A percentile compares a stretch with the other conserved stretches of the same genome.
phyloP scores from a whole-genome alignment of 2,329 filamentous ascomycete species.

The Epichloe festucae region DNA sequence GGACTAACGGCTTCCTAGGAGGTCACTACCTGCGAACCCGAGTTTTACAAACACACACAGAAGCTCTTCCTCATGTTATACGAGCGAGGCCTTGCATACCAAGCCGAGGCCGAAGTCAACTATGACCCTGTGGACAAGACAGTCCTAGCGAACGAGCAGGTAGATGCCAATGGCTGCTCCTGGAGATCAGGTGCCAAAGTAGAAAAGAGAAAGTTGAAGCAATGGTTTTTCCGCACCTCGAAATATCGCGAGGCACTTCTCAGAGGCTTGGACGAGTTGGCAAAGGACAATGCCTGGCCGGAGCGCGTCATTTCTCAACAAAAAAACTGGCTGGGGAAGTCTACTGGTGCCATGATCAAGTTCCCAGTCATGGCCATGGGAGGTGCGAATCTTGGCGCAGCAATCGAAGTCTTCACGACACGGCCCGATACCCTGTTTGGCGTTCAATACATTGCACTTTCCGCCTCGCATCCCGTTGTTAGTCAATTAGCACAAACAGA shows the following conservation, averaged over 20 bases:
- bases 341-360: constrained; percentile 56
- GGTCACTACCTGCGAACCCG: constrained; percentile 69
- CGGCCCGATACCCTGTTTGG: constrained; percentile 78
- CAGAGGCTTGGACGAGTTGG: constrained; percentile 54
- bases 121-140: constrained; percentile 85
- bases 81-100: constrained; percentile 65
- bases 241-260: constrained; percentile 62
- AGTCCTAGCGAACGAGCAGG: constrained; percentile 84
- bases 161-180: constrained; percentile 72
- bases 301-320: constrained; percentile 75
- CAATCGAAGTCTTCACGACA: constrained; percentile 69
- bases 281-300: constrained; percentile 57
- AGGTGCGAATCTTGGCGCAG: constrained; percentile 26
- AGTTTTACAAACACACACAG: constrained; percentile 84
- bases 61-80: constrained; percentile 69
- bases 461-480: constrained; percentile 60
- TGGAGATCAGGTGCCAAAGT: constrained; percentile 83
- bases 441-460: constrained; percentile 72
- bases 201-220: constrained; percentile 64
- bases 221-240: constrained; percentile 85
- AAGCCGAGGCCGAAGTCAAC: constrained; percentile 73
- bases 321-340: constrained; percentile 72
- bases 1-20: constrained; percentile 41
- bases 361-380: constrained; percentile 46
- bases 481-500: constrained; percentile 45